phyloP scores from a whole-genome alignment of 768 basidiomycete genomes.

The Tricholoma sp. region DNA sequence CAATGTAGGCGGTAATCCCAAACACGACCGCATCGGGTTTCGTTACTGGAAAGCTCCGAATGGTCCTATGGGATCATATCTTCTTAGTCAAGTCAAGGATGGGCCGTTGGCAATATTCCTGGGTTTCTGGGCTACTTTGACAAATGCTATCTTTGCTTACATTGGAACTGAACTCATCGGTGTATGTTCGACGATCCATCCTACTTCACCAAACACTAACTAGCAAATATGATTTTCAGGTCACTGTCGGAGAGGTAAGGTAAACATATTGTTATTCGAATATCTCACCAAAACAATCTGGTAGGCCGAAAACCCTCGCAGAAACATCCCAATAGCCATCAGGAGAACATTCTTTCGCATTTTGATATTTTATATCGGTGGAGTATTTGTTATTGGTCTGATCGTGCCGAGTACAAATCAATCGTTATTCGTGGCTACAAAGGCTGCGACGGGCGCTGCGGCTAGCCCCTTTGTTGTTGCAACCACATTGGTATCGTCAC shows the following conservation, averaged over 20 bases:
- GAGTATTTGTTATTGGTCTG: conserved; percentile 69
- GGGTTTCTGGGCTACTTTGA: conserved; percentile 68
- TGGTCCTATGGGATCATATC: conserved; percentile 55
- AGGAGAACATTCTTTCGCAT: conserved; percentile 57
- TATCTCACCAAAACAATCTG: conserved; percentile 1
- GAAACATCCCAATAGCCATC: conserved; percentile 71
- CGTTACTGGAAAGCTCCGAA: conserved; percentile 44
- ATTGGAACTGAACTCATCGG: conserved; percentile 77
- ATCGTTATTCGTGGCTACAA: conserved; percentile 40
- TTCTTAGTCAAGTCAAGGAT: conserved; percentile 43
- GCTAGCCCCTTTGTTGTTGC: conserved; percentile 65
- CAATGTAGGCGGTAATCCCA: conserved; percentile 43
- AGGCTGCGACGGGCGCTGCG: conserved; percentile 46
- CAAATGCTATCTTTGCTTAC: conserved; percentile 69
- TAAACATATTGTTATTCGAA: background rate
- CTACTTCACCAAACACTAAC: background rate
- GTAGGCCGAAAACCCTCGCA: conserved; percentile 65
- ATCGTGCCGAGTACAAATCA: conserved; percentile 59
- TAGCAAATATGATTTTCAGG: conserved; percentile 13
- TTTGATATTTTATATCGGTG: conserved; percentile 58
- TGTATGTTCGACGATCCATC: conserved; percentile 33
- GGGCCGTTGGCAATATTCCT: conserved; percentile 50
- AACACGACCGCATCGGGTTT: conserved; percentile 44
- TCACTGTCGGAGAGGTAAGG: conserved; percentile 42
- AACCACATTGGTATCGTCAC: conserved; percentile 27